Conservation (phyloP, 2,329 filamentous ascomycete genomes). For the Cercospora brassicicola region DNA sequence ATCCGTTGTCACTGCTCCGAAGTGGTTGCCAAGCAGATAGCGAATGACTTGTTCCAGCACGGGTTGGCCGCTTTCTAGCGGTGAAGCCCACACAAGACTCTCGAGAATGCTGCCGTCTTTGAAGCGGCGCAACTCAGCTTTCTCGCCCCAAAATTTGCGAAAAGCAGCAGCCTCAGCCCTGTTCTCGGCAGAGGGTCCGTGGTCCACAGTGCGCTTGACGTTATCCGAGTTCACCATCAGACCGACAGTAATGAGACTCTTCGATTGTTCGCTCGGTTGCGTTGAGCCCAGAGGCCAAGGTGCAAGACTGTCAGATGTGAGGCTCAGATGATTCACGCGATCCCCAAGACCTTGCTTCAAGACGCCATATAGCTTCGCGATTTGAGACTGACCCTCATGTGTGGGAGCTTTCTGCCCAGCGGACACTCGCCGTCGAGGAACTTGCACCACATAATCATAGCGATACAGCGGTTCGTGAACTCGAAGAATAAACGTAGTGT, state of each 20-base stretch:
- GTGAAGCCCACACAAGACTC: constrained; percentile 76
- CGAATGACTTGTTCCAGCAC: constrained; percentile 78
- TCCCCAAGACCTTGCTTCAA: constrained; percentile 73
- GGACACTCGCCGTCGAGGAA: constrained; percentile 27
- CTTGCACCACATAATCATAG: constrained; percentile 55
- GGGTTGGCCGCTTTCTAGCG: constrained; percentile 56
- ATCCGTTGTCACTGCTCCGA: constrained; percentile 58
- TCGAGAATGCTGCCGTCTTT: constrained; percentile 93
- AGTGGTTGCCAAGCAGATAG: constrained; percentile 69
- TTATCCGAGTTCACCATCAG: constrained; percentile 72
- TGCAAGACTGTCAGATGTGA: constrained; percentile 23
- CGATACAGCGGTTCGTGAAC: constrained; percentile 53
- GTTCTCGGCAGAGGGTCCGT: constrained; percentile 81
- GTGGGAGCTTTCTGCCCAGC: neutral
- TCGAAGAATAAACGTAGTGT: constrained; percentile 73
- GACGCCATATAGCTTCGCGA: constrained; percentile 60
- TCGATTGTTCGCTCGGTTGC: constrained; percentile 21
- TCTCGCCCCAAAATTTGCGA: constrained; percentile 91
- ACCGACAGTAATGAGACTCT: constrained; percentile 59
- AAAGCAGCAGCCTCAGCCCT: constrained; percentile 80
- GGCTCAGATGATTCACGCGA: constrained; percentile 66
- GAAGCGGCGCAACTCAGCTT: constrained; percentile 88
- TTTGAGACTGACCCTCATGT: constrained; percentile 29
- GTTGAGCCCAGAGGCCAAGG: constrained; percentile 43
- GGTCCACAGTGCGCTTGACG: constrained; percentile 75